These are phyloP conservation scores for Phytophthora pisi DNA, from an alignment of 352 stramenopile species.

Conservation along the genomic window DNA sequence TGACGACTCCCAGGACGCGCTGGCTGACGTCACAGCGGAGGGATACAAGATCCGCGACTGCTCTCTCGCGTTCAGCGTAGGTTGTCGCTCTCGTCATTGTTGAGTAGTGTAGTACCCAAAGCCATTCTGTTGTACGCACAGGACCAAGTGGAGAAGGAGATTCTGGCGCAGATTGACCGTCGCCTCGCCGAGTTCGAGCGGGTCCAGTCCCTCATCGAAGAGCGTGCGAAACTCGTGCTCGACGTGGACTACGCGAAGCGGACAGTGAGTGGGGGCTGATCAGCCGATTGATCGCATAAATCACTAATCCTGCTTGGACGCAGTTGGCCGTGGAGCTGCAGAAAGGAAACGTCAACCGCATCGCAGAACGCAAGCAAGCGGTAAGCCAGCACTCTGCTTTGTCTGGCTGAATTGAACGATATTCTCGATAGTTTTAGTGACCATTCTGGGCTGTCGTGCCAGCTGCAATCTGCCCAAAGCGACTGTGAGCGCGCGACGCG, in stretches of 20 bases:
- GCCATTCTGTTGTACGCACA: slow-evolving; percentile 7
- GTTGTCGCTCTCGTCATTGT: not conserved
- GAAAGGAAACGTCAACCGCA: slow-evolving; percentile 60
- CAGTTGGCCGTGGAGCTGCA: slow-evolving; percentile 62
- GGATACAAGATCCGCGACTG: slow-evolving; percentile 29
- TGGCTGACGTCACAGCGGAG: slow-evolving; percentile 15
- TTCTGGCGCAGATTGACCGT: slow-evolving; percentile 52
- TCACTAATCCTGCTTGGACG: not conserved
- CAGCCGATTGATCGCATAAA: too few relatives aligned
- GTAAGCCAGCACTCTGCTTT: slow-evolving; percentile 29
- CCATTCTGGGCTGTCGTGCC: not conserved
- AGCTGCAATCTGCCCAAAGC: slow-evolving; percentile 40
- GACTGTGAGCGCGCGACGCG: slow-evolving; percentile 38
- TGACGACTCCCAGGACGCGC: slow-evolving; percentile 13
- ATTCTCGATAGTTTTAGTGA: not conserved
- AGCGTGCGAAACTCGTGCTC: slow-evolving; percentile 57
- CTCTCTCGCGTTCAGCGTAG: slow-evolving; percentile 33
- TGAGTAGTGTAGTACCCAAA: not conserved
- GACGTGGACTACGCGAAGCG: slow-evolving; percentile 79
- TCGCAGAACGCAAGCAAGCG: slow-evolving; percentile 60
- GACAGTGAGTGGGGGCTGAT: slow-evolving; percentile 35
- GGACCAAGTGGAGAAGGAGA: slow-evolving; percentile 44
- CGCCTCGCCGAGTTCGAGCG: slow-evolving; percentile 44
- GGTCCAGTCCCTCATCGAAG: slow-evolving; percentile 47
- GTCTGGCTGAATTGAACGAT: not conserved